A percentile compares a stretch with the other conserved stretches of the same genome.
These are phyloP conservation scores for Cryptococcus wingfieldii DNA, from an alignment of 1,284 basidiomycete species.

Conservation along the genomic window DNA sequence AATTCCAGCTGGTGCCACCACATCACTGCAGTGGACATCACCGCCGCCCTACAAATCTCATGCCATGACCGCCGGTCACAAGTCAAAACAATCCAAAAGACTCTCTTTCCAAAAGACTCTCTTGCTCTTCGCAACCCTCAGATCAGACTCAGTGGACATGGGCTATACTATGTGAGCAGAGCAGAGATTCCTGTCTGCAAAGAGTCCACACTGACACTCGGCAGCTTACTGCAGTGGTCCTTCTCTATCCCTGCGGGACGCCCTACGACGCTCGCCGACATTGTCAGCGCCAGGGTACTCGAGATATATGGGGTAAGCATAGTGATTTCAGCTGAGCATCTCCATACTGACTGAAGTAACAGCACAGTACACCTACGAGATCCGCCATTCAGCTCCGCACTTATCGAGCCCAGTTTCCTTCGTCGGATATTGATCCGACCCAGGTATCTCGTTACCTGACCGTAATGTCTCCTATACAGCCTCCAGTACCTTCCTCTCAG, in stretches of 20 bases:
- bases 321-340: neutral
- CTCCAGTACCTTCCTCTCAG: neutral
- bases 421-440: constrained; percentile 1
- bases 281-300: constrained; percentile 35
- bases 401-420: constrained; percentile 29
- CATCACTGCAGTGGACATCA: neutral
- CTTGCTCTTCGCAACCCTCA: too few relatives aligned
- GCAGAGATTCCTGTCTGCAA: too few relatives aligned
- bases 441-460: constrained; percentile 24
- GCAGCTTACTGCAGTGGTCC: constrained; percentile 43
- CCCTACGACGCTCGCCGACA: constrained; percentile 27
- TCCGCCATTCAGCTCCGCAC: constrained; percentile 38
- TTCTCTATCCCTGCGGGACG: constrained; percentile 21
- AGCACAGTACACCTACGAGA: constrained; percentile 24
- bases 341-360: neutral
- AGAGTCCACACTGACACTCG: constrained; percentile 5
- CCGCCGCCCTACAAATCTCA: too few relatives aligned
- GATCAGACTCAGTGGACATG: constrained; percentile 11
- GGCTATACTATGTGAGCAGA: constrained; percentile 31
- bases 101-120: too few relatives aligned
- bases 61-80: neutral
- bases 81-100: too few relatives aligned
- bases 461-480: constrained; percentile 15
- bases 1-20: neutral
- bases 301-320: constrained; percentile 38